phyloP scores from a whole-genome alignment of 2,329 filamentous ascomycete genomes.

The Aspergillus luchuensis region DNA sequence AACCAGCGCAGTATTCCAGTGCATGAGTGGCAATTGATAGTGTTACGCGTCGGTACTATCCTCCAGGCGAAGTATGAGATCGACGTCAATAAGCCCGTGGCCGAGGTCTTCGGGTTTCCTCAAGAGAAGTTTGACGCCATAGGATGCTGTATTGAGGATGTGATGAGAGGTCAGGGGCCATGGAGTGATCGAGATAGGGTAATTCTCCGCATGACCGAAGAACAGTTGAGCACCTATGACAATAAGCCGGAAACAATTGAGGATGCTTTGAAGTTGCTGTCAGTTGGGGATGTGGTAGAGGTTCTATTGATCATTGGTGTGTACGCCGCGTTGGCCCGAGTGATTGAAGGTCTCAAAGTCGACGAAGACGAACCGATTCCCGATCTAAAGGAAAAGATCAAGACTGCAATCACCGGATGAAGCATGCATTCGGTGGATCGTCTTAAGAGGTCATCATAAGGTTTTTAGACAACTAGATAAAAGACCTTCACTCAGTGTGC shows the following conservation, averaged over 20 bases:
- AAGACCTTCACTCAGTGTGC: no score
- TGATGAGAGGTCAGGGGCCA: neutral
- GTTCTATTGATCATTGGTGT: constrained; percentile 14
- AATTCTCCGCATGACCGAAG: constrained; percentile 13
- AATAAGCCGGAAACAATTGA: constrained; percentile 12
- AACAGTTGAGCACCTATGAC: constrained; percentile 11
- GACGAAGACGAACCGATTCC: constrained; percentile 13
- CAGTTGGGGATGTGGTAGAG: constrained; percentile 13
- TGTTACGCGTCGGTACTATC: constrained; percentile 8
- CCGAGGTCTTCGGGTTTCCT: constrained; percentile 8
- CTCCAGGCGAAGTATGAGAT: constrained; percentile 14
- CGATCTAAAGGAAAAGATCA: constrained; percentile 11
- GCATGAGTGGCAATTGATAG: constrained; percentile 18
- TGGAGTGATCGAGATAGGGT: constrained; percentile 8
- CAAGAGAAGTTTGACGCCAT: constrained; percentile 14
- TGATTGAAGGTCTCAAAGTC: constrained; percentile 14
- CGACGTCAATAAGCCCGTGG: constrained; percentile 13
- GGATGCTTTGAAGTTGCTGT: constrained; percentile 2
- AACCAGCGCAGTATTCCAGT: constrained; percentile 9
- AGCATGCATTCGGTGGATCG: no score
- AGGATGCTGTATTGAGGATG: neutral
- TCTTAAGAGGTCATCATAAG: no score
- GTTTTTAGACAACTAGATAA: no score
- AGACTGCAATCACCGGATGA: neutral
- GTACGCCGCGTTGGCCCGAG: constrained; percentile 13